Percentiles rank a stretch among this genome's conserved stretches.
Conservation (phyloP, 1,284 basidiomycete genomes). For the Cryptococcus wingfieldii region DNA sequence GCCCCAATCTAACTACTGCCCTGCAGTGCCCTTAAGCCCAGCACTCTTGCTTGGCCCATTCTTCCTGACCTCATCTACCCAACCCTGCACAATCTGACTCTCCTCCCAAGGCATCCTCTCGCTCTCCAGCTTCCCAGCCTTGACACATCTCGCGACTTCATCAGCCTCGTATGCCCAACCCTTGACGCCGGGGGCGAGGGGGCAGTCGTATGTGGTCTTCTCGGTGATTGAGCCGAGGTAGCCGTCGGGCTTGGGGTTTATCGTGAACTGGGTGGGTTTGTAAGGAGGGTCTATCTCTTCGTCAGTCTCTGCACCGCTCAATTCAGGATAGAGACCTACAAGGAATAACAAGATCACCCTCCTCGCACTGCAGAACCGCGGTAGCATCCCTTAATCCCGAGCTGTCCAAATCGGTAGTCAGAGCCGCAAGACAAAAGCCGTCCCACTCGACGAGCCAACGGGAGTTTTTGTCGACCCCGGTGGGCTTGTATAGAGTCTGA, state of each 20-base stretch:
- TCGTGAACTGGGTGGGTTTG: constrained; percentile 26
- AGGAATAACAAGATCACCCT: constrained; percentile 36
- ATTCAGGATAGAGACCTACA: constrained; percentile 24
- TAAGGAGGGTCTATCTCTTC: constrained; percentile 27
- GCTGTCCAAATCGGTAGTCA: constrained; percentile 32
- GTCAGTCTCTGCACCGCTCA: neutral
- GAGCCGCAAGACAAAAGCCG: constrained; percentile 33
- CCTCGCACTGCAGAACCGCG: constrained; percentile 35
- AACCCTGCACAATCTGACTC: constrained; percentile 69
- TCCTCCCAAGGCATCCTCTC: constrained; percentile 68
- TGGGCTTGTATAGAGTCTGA: constrained; percentile 58
- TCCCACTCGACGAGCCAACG: constrained; percentile 70
- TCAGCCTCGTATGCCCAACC: constrained; percentile 50
- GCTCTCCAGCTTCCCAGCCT: constrained; percentile 71
- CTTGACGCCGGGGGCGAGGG: constrained; percentile 52
- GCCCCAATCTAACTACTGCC: constrained; percentile 13
- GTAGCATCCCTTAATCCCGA: constrained; percentile 23
- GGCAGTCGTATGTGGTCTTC: constrained; percentile 53
- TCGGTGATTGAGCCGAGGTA: constrained; percentile 18
- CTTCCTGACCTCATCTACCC: constrained; percentile 69
- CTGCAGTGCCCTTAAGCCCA: constrained; percentile 25
- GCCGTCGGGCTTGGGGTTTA: constrained; percentile 54
- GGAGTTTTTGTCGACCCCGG: constrained; percentile 74
- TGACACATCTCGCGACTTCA: constrained; percentile 73
- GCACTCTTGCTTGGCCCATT: constrained; percentile 35